phyloP scores from a whole-genome alignment of 1,284 basidiomycete species.

The Pyrrhoderma noxium region DNA sequence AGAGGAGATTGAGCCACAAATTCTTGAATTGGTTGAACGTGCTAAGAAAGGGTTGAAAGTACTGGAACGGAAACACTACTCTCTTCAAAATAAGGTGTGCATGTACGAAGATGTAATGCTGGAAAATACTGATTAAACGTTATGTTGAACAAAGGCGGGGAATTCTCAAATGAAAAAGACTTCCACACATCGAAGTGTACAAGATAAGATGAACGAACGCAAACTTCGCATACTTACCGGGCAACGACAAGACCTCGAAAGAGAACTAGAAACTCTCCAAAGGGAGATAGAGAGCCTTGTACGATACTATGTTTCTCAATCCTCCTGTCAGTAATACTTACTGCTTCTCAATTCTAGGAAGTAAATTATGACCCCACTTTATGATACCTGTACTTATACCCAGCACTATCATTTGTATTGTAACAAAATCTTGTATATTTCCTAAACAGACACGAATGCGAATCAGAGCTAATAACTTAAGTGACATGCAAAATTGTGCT shows the following conservation, averaged over 20 bases:
- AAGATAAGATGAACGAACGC: slow-evolving; percentile 49
- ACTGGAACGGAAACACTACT: slow-evolving; percentile 50
- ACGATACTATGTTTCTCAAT: background rate
- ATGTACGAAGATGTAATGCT: slow-evolving; percentile 31
- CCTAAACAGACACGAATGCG: slow-evolving; percentile 1
- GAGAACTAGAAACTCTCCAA: slow-evolving; percentile 47
- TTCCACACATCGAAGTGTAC: slow-evolving; percentile 28
- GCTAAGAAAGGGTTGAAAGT: slow-evolving; percentile 58
- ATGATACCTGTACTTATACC: slow-evolving; percentile 6
- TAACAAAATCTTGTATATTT: slow-evolving; percentile 7
- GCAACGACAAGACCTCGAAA: slow-evolving; percentile 55
- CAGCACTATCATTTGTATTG: background rate
- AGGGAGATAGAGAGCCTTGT: slow-evolving; percentile 53
- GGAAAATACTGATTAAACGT: slow-evolving; percentile 35
- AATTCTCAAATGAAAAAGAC: slow-evolving; percentile 39
- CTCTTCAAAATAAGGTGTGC: slow-evolving; percentile 53
- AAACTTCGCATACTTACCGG: slow-evolving; percentile 53
- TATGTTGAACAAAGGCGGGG: slow-evolving; percentile 26
- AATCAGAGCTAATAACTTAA: slow-evolving; percentile 11
- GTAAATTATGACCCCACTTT: slow-evolving; percentile 5
- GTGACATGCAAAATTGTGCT: slow-evolving; percentile 1
- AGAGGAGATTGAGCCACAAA: slow-evolving; percentile 73
- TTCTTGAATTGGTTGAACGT: slow-evolving; percentile 61
- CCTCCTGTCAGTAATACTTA: background rate
- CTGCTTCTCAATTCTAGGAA: background rate